Evolutionary conservation across 2,329 filamentous ascomycete species (phyloP), one percentile per base, ranked within the genome.

Genomic region (Zelopaecilomyces penicillatus): DNA sequence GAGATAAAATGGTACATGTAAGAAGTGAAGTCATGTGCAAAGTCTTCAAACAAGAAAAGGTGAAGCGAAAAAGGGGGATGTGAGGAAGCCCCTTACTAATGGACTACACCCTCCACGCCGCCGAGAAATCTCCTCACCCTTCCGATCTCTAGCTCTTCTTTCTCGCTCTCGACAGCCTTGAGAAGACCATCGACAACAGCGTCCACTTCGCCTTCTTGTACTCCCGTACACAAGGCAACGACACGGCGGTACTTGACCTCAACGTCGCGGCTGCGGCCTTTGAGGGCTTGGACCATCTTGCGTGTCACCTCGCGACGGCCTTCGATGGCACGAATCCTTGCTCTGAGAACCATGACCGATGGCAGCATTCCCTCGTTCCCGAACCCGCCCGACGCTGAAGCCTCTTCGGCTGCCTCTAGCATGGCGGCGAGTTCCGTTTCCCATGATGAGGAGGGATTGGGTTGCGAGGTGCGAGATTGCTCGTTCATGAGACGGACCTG

Each of bases 221-320:
- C 85, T 6, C 81, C 82, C 0, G 89, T 95, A 60, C 91, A 96
- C 9, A 96, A 70, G 43, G 85, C 82, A 27, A 98, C 88, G 30
- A 97, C 87, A 52, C 84, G 85, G 28, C 89, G 78, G 61, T 96
- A 96, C 65, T 93, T 88, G 52, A 84, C 74, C 58, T 95, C 91
- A 4, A 95, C 74, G 43, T 95, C 89, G 4, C 82, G 83, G 54
- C 87, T 91, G 48, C 86, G 82, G 30, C 83, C 82, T 60, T 87
- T 83, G 6, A 98, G 74, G 5, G 76, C 76, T 12, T 77, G 75
- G 2, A 88, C 82, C 54, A 84, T 79, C 41, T 79, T 77, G 43
- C 78, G 70, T 9, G 93, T 79, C 12, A 75, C 71, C 36, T 76
- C 72, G 37, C 88, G 87, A 39, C 88, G 82, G 9, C 71, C 68